These are phyloP conservation scores for Saccharomycopsis guyanensis DNA, from an alignment of 805 yeast species.

Conservation along the genomic window DNA sequence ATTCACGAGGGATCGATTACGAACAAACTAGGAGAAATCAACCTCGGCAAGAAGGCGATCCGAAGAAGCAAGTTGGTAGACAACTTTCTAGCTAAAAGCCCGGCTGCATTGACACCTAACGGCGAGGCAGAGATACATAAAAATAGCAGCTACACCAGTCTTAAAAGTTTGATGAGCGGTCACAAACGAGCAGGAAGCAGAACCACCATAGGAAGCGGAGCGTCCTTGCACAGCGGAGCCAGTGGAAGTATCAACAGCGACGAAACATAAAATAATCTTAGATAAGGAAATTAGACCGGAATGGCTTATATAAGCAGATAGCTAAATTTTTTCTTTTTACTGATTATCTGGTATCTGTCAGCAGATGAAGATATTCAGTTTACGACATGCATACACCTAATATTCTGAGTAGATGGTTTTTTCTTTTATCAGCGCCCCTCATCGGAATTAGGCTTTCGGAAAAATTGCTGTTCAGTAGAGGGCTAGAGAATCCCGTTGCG, in stretches of 20 bases:
- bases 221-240: not conserved
- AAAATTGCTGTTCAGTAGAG: too few relatives aligned
- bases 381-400: too few relatives aligned
- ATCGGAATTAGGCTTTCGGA: too few relatives aligned
- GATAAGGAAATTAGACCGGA: too few relatives aligned
- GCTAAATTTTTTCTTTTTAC: too few relatives aligned
- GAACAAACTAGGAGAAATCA: slow-evolving; percentile 7
- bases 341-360: too few relatives aligned
- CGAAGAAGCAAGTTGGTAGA: slow-evolving; percentile 3
- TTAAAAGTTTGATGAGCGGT: not conserved
- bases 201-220: not conserved
- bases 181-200: not conserved
- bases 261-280: too few relatives aligned
- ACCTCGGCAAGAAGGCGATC: not conserved
- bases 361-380: too few relatives aligned
- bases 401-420: too few relatives aligned
- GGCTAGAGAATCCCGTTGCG: too few relatives aligned
- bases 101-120: not conserved
- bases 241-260: not conserved
- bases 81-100: not conserved
- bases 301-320: too few relatives aligned
- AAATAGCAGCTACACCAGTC: not conserved
- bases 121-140: not conserved
- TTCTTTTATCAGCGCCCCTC: too few relatives aligned
- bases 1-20: slow-evolving; percentile 10